A percentile compares a stretch with the other conserved stretches of the same genome.
These are phyloP conservation scores for Miamiensis avidus DNA, from an alignment of 169 alveolate genomes.

Conservation along the genomic window DNA sequence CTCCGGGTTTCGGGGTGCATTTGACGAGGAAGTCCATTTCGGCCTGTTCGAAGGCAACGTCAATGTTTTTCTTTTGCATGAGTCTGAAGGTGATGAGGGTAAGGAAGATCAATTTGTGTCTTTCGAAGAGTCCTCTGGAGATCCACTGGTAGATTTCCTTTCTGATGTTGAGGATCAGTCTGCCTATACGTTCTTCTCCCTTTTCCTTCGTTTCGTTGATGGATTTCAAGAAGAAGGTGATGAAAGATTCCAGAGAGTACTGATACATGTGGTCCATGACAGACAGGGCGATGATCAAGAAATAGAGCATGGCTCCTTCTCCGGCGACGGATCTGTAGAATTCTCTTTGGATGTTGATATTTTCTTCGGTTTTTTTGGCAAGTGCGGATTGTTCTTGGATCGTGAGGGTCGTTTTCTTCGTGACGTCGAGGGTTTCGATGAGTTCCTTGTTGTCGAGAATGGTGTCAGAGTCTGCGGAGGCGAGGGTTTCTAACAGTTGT, in stretches of 20 bases:
- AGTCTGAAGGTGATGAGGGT: slow-evolving; percentile 93
- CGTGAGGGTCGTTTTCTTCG: slow-evolving; percentile 92
- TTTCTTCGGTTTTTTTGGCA: slow-evolving; percentile 87
- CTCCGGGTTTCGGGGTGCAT: slow-evolving; percentile 88
- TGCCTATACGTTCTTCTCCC: slow-evolving; percentile 79
- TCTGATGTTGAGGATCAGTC: slow-evolving; percentile 90
- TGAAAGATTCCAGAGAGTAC: slow-evolving; percentile 94
- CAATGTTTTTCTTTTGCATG: slow-evolving; percentile 89
- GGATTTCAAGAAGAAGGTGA: slow-evolving; percentile 91
- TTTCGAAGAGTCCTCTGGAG: slow-evolving; percentile 95
- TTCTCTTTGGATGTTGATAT: slow-evolving; percentile 95
- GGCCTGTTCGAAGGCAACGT: slow-evolving; percentile 83
- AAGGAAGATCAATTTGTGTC: slow-evolving; percentile 93
- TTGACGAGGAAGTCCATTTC: slow-evolving; percentile 87
- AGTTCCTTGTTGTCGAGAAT: slow-evolving; percentile 92
- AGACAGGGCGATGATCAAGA: slow-evolving; percentile 92
- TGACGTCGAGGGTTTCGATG: slow-evolving; percentile 91
- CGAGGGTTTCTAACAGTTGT: slow-evolving; percentile 89
- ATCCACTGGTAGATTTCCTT: slow-evolving; percentile 94
- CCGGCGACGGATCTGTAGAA: slow-evolving; percentile 95
- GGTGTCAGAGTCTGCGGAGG: slow-evolving; percentile 95
- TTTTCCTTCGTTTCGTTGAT: slow-evolving; percentile 89
- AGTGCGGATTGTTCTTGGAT: slow-evolving; percentile 87
- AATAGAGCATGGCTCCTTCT: slow-evolving; percentile 96
- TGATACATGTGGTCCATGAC: slow-evolving; percentile 97